Conservation (phyloP, 1,284 basidiomycete genomes). For the Hymenochaete sp. region DNA sequence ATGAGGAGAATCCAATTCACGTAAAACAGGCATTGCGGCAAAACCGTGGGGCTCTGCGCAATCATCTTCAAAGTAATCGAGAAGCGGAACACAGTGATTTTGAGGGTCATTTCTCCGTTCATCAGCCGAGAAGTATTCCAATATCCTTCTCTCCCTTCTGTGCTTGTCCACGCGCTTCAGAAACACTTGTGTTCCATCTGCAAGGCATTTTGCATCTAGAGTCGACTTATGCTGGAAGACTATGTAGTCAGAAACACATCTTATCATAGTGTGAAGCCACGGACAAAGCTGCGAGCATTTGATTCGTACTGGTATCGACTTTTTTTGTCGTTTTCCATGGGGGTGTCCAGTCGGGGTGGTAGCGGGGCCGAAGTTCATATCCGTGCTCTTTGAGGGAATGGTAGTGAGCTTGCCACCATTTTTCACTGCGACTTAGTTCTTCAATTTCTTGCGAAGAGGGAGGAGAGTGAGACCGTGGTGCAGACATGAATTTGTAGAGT, state of each 20-base stretch:
- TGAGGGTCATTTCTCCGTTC: too few species aligned
- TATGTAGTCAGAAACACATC: too few species aligned
- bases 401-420: slow-evolving; percentile 5
- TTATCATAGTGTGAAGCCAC: too few species aligned
- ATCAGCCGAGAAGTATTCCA: too few species aligned
- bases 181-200: slow-evolving; percentile 7
- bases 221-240: too few species aligned
- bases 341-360: slow-evolving; percentile 8
- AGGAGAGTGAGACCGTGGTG: too few species aligned
- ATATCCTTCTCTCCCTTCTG: too few species aligned
- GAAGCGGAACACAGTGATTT: slow-evolving; percentile 28
- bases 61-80: slow-evolving; percentile 25
- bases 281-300: neutral
- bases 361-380: slow-evolving; percentile 8
- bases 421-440: neutral
- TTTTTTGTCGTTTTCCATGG: slow-evolving; percentile 3
- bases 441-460: neutral
- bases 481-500: too few species aligned
- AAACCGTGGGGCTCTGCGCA: too few species aligned
- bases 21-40: slow-evolving; percentile 4
- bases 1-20: neutral
- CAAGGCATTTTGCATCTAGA: slow-evolving; percentile 2
- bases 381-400: slow-evolving; percentile 1
- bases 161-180: slow-evolving; percentile 11
- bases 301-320: neutral